Conservation (phyloP, 805 yeast species). For the Debaryomyces maramus region DNA sequence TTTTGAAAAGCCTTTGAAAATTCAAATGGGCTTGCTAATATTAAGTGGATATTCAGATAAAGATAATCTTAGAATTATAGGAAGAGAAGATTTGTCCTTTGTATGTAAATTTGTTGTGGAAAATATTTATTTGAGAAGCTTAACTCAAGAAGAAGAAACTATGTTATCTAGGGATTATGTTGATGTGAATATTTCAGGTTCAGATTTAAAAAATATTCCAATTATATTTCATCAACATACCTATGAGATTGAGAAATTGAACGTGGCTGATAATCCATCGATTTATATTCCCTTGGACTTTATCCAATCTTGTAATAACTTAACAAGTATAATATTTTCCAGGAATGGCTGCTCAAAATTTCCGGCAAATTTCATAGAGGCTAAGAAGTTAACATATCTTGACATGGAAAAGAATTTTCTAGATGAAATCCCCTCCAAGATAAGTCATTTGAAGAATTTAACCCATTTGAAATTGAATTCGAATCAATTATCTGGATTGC, state of each 20-base stretch:
- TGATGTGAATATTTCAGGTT: conserved; percentile 68
- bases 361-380: conserved; percentile 72
- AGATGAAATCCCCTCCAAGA: conserved; percentile 56
- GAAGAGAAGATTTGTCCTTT: conserved; percentile 80
- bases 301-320: conserved; percentile 75
- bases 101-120: conserved; percentile 78
- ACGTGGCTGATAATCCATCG: conserved; percentile 85
- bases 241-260: conserved; percentile 74
- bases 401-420: conserved; percentile 80
- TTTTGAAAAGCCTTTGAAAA: conserved; percentile 72
- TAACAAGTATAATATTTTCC: conserved; percentile 65
- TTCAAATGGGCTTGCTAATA: conserved; percentile 70
- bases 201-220: conserved; percentile 82
- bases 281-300: conserved; percentile 82
- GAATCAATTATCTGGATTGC: conserved; percentile 66
- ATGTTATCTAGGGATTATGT: conserved; percentile 63
- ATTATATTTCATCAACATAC: conserved; percentile 78
- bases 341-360: conserved; percentile 71
- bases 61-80: conserved; percentile 77
- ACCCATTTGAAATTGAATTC: conserved; percentile 68
- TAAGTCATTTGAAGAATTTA: conserved; percentile 54
- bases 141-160: conserved; percentile 71
- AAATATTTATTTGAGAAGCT: conserved; percentile 57
- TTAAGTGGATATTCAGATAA: conserved; percentile 76
- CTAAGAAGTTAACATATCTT: conserved; percentile 62